Conservation (phyloP, 2,329 filamentous ascomycete species). For the Ophiocordyceps unilateralis region DNA sequence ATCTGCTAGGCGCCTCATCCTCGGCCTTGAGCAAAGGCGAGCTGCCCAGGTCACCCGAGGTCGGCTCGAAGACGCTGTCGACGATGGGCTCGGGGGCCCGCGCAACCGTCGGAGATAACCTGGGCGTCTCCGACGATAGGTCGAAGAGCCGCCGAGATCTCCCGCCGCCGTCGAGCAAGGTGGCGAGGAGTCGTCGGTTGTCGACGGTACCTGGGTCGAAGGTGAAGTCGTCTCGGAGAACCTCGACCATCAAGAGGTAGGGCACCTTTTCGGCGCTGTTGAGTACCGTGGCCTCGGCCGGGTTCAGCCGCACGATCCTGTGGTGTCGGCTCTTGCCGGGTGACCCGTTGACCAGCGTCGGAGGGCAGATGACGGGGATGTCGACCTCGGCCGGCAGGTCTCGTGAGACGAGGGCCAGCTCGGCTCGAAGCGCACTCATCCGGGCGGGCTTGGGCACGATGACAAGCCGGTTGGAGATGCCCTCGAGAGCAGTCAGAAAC, state of each 20-base stretch:
- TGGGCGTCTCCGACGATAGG: constrained; percentile 47
- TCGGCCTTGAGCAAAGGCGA: constrained; percentile 49
- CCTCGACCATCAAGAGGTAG: constrained; percentile 71
- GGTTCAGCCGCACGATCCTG: constrained; percentile 67
- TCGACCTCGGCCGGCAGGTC: constrained; percentile 73
- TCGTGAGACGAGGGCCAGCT: constrained; percentile 64
- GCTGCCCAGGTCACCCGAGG: constrained; percentile 59
- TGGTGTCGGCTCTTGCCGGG: constrained; percentile 63
- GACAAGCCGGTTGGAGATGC: constrained; percentile 72
- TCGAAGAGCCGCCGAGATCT: constrained; percentile 47
- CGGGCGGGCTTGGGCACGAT: constrained; percentile 67
- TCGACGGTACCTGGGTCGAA: constrained; percentile 61
- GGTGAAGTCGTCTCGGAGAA: constrained; percentile 65
- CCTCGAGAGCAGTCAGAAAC: constrained; percentile 63
- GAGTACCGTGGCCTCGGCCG: constrained; percentile 66
- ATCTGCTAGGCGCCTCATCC: constrained; percentile 21
- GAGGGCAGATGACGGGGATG: constrained; percentile 66
- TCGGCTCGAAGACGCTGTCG: constrained; percentile 75
- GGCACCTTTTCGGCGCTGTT: constrained; percentile 80
- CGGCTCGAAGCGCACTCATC: constrained; percentile 63
- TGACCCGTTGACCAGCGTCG: constrained; percentile 54
- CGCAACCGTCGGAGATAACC: constrained; percentile 20
- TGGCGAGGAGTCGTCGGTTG: constrained; percentile 48
- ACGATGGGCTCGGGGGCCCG: constrained; percentile 25
- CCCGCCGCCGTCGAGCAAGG: constrained; percentile 38